Evolutionary conservation across 1,284 basidiomycete genomes (phyloP), one percentile per base, ranked within the genome.

Genomic region (Inonotus hispidus): DNA sequence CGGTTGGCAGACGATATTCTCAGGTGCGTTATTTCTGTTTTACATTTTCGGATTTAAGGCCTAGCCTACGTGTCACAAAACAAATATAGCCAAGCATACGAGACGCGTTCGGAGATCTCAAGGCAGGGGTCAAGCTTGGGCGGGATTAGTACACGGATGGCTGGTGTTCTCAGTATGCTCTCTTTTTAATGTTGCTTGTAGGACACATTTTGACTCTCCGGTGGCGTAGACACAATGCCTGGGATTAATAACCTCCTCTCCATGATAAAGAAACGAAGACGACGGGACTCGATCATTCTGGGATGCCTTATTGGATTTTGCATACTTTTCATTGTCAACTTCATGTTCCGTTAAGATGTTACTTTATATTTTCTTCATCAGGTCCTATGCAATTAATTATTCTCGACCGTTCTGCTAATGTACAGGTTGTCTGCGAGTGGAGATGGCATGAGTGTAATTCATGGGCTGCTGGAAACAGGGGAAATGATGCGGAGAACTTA

Each of bases 81-180:
- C n/a, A n/a, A n/a, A 4, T 32, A 32, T 66, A 97, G 95, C 57
- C 96, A 99, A 86, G 97, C 97, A 32, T 97, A 98, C 69, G 96
- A 95, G 67, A 98, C 96, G 0, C 87, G 96, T n/a, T 82, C 91
- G 38, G 95, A 98, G 72, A 97, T 99, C 73, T 78, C 82, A n/a
- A 82, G 85, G 55, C 97, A 99, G 74, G 82, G 92, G 19, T 73
- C 80, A 3, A 84, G 88, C 32, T 76, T 99, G 43, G 75, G 83
- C 8, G 81, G 84, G 21, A 93, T 97, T 66, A 92, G 92, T 70
- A 77, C 84, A 8, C 84, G 95, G 23, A 95, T 99, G 86, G 75
- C 81, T 53, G 82, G 85, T 56, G 91, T 95, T 19, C 75, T 96
- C 19, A 87, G 93, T 93, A 67, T 63, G 89, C 78, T n/a, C 29